Percentiles rank a stretch among this genome's conserved stretches.
phyloP scores from a whole-genome alignment of 2,329 filamentous ascomycete species.

The Botrytis aclada region DNA sequence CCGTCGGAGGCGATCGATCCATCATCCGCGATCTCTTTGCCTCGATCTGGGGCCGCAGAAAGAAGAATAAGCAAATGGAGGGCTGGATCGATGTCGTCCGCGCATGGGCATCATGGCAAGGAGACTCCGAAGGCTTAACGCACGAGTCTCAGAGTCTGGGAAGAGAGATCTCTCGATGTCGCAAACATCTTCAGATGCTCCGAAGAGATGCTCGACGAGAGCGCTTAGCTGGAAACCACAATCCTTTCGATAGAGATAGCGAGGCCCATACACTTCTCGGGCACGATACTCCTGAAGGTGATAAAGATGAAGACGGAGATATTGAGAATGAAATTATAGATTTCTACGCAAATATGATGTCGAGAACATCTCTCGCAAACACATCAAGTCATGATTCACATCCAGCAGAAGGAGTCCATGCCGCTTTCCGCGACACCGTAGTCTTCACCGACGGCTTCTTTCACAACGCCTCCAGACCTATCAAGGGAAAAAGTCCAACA shows the following conservation, averaged over 20 bases:
- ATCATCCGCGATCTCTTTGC: slow-evolving; percentile 48
- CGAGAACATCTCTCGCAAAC: slow-evolving; percentile 4
- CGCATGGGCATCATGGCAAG: slow-evolving; percentile 25
- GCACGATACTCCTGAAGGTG: slow-evolving; percentile 12
- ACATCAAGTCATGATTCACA: neutral
- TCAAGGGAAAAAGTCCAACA: neutral
- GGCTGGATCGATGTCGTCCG: slow-evolving; percentile 27
- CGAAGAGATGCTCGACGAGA: slow-evolving; percentile 40
- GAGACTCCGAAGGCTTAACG: slow-evolving; percentile 6
- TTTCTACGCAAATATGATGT: slow-evolving; percentile 24
- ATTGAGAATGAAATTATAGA: slow-evolving; percentile 28
- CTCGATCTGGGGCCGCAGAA: slow-evolving; percentile 42
- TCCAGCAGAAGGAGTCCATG: slow-evolving; percentile 20
- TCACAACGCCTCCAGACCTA: neutral
- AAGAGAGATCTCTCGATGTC: slow-evolving; percentile 21
- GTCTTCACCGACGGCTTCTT: neutral
- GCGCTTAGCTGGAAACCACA: neutral
- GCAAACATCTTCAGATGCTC: slow-evolving; percentile 42
- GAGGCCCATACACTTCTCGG: slow-evolving; percentile 39
- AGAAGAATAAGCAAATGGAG: slow-evolving; percentile 19
- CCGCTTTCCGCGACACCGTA: slow-evolving; percentile 22
- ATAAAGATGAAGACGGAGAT: slow-evolving; percentile 18
- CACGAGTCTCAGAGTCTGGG: slow-evolving; percentile 19
- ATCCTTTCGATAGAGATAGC: neutral
- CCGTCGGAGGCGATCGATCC: slow-evolving; percentile 45